Percentiles rank a stretch among this genome's conserved stretches.
phyloP scores from a whole-genome alignment of 371 early-diverging fungal genomes.

The Mortierella sp. region DNA sequence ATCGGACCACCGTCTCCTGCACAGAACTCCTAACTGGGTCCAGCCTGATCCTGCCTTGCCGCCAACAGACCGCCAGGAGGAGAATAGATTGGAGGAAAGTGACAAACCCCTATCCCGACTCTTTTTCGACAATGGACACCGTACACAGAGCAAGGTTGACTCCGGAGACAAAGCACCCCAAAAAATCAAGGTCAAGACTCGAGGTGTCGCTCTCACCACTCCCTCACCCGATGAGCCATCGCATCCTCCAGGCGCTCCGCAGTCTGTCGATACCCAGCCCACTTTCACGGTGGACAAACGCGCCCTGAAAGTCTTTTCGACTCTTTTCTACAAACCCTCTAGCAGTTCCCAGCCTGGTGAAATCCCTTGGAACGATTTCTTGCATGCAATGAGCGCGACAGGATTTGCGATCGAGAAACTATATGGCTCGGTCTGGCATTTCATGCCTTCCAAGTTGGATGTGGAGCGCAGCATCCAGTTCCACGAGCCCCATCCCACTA shows the following conservation, averaged over 20 bases:
- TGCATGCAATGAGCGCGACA: conserved; percentile 41
- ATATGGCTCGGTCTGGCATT: conserved; percentile 47
- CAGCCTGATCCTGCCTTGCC: conserved; percentile 22
- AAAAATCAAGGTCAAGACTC: conserved; percentile 46
- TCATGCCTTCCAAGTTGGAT: conserved; percentile 37
- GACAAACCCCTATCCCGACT: conserved; percentile 3
- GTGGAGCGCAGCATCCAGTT: conserved; percentile 44
- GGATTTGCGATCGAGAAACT: conserved; percentile 35
- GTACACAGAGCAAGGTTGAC: conserved; percentile 17
- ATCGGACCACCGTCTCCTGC: conserved; percentile 23
- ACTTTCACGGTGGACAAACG: conserved; percentile 40
- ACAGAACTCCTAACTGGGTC: conserved; percentile 42
- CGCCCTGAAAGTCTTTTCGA: conserved; percentile 37
- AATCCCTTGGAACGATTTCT: conserved; percentile 45
- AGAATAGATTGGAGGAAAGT: conserved; percentile 12
- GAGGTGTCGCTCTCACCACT: conserved; percentile 16
- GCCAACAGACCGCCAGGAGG: conserved; percentile 18
- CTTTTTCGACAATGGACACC: conserved; percentile 18
- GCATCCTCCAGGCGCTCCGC: conserved; percentile 4
- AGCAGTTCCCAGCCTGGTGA: conserved; percentile 35
- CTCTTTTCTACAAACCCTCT: conserved; percentile 37
- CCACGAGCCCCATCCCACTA: conserved; percentile 42
- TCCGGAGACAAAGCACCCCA: conserved; percentile 2
- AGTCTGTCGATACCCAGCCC: conserved; percentile 25
- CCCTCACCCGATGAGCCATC: conserved; percentile 12